Conservation (phyloP, 2,329 filamentous ascomycete species). For the Furcasterigmium furcatum region DNA sequence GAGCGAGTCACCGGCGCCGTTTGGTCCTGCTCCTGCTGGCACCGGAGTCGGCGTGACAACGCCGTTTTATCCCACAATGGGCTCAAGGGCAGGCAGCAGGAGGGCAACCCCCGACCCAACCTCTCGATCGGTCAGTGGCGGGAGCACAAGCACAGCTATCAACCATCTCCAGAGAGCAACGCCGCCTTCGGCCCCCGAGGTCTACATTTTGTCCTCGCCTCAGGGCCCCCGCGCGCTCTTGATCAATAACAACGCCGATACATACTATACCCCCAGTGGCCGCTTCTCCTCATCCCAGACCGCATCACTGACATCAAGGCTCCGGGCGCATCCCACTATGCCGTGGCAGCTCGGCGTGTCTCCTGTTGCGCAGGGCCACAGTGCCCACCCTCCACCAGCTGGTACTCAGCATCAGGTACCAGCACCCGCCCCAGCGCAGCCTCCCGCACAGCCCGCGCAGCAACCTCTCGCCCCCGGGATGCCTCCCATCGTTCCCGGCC, state of each 20-base stretch:
- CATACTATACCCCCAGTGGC: conserved; percentile 46
- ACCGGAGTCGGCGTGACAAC: conserved; percentile 40
- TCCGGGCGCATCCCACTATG: neutral
- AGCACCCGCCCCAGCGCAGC: conserved; percentile 7
- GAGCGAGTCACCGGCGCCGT: conserved; percentile 26
- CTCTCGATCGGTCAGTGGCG: conserved; percentile 25
- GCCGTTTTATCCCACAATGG: conserved; percentile 28
- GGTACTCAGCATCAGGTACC: conserved; percentile 2
- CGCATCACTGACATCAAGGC: neutral
- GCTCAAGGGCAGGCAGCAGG: conserved; percentile 39
- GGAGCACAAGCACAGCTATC: conserved; percentile 19
- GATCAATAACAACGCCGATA: conserved; percentile 47
- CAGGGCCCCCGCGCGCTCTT: conserved; percentile 56
- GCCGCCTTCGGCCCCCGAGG: conserved; percentile 36
- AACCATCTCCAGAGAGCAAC: conserved; percentile 13
- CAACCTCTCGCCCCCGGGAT: conserved; percentile 23
- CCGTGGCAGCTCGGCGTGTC: conserved; percentile 4
- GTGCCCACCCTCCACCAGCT: conserved; percentile 15
- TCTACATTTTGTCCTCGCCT: conserved; percentile 60
- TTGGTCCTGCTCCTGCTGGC: conserved; percentile 11
- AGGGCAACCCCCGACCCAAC: conserved; percentile 43
- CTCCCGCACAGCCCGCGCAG: conserved; percentile 18
- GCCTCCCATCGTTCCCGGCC: conserved; percentile 24
- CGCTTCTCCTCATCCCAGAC: conserved; percentile 1
- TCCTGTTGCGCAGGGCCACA: conserved; percentile 15